A percentile compares a stretch with the other conserved stretches of the same genome.
Conservation (phyloP, 768 basidiomycete species). For the Leccinum fibrillosum region DNA sequence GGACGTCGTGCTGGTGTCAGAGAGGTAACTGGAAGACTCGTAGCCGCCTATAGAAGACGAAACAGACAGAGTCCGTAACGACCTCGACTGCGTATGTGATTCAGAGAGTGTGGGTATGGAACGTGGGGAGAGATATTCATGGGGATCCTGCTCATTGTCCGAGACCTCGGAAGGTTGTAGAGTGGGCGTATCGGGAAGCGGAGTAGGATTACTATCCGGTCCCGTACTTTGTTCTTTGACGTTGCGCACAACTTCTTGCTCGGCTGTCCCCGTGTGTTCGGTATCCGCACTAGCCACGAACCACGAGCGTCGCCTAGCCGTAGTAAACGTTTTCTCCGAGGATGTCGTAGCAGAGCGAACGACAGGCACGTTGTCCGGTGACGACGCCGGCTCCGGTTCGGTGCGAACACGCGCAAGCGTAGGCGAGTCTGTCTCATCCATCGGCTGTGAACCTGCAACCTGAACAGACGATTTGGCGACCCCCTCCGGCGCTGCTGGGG, state of each 20-base stretch:
- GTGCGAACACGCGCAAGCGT: slow-evolving; percentile 25
- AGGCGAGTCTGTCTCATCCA: slow-evolving; percentile 31
- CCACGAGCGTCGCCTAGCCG: slow-evolving; percentile 52
- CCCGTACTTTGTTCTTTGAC: slow-evolving; percentile 30
- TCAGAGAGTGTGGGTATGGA: slow-evolving; percentile 45
- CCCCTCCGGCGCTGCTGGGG: slow-evolving; percentile 7
- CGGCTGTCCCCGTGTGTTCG: slow-evolving; percentile 28
- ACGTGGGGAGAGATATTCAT: slow-evolving; percentile 29
- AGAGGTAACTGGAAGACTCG: slow-evolving; percentile 28
- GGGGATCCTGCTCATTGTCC: slow-evolving; percentile 20
- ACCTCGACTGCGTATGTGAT: slow-evolving; percentile 17
- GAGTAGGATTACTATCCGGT: slow-evolving; percentile 34
- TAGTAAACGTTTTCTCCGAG: slow-evolving; percentile 22
- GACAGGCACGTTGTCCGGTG: slow-evolving; percentile 19
- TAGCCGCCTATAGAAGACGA: slow-evolving; percentile 34
- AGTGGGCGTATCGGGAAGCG: slow-evolving; percentile 6
- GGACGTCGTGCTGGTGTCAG: slow-evolving; percentile 29
- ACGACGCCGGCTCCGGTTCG: slow-evolving; percentile 31
- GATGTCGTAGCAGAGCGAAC: slow-evolving; percentile 24
- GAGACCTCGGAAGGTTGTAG: slow-evolving; percentile 8
- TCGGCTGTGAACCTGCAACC: slow-evolving; percentile 30
- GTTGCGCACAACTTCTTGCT: slow-evolving; percentile 17
- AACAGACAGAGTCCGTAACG: slow-evolving; percentile 35
- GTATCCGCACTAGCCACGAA: slow-evolving; percentile 46
- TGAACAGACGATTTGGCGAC: slow-evolving; percentile 4